Evolutionary conservation across 2,329 filamentous ascomycete species (phyloP), one percentile per base, ranked within the genome.

Genomic region (Pseudopyrenochaeta lycopersici): DNA sequence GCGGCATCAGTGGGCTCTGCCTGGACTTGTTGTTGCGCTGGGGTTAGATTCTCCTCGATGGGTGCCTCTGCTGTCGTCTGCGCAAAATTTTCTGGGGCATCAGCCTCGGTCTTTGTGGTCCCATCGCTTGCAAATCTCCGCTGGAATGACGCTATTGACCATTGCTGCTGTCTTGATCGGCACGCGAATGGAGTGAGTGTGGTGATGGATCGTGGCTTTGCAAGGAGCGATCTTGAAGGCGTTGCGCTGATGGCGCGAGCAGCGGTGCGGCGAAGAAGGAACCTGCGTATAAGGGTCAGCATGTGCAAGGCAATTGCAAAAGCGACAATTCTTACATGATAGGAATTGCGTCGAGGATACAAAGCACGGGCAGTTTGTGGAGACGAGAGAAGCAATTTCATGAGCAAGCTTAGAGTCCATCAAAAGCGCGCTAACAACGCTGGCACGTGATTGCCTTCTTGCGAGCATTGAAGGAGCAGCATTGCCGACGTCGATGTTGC

Each of bases 231-330:
- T 56, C 75, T 65, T 30, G 81, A 77, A 46, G 79, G 76, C 30
- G 80, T 76, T 20, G 80, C 76, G 33, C 80, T 76, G 52, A 86
- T 66, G 43, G 84, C 80, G 67, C 84, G 83, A 67, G 81, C 77
- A 63, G 85, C 84, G 61, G 82, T 78, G 67, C 83, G 84, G 56
- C 85, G 84, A 63, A 89, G 76, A 60, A 79, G 78, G 76, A 81
- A 83, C 85, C 85, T 88, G 59, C n/a, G 18, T 31, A n/a, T 38
- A 12, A 12, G 23, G 14, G 43, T 64, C 21, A 66, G 56, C 29
- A 48, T 32, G 4, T 18, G 41, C 14, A 9, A 14, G 12, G 5
- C 18, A 17, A 30, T 30, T 33, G 14, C 14, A 14, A 21, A 7
- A 2, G 10, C 30, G 18, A 17, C 9, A 21, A 11, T 38, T 39